phyloP scores from a whole-genome alignment of 1,284 basidiomycete species.

The Puccinia triticina region DNA sequence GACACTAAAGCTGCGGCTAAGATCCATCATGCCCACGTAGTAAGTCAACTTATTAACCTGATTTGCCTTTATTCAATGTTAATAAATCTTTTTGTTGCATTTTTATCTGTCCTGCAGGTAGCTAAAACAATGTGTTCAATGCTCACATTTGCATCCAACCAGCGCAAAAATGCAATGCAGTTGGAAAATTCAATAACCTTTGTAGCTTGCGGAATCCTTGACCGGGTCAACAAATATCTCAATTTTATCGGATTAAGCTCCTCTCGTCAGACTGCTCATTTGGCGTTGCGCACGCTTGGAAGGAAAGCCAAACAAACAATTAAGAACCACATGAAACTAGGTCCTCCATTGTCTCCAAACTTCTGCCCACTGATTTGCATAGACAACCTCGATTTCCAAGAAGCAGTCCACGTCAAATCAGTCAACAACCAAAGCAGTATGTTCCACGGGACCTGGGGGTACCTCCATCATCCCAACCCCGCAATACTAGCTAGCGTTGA shows the following conservation, averaged over 20 bases:
- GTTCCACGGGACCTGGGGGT: slow-evolving; percentile 22
- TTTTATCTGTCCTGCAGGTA: slow-evolving; percentile 1
- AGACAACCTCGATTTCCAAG: not conserved
- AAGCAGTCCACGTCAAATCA: no score
- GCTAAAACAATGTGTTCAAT: not conserved
- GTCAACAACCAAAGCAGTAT: not conserved
- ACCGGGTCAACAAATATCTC: no score
- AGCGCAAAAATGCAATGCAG: no score
- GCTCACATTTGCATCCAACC: no score
- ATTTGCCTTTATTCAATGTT: no score
- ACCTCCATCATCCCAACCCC: no score
- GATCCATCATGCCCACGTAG: not conserved
- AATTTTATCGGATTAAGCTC: not conserved
- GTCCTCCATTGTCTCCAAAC: no score
- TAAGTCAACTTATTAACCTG: no score
- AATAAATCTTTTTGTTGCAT: no score
- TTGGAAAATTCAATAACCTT: no score
- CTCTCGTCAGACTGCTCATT: not conserved
- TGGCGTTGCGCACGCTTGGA: not conserved
- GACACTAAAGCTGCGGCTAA: not conserved
- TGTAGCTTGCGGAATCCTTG: no score
- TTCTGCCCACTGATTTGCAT: slow-evolving; percentile 1
- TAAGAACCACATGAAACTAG: not conserved
- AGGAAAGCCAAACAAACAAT: not conserved
- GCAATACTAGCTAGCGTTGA: not conserved